These are phyloP conservation scores for Cunninghamia lanceolata DNA, from an alignment of 75 land plant species.

Conservation along the genomic window DNA sequence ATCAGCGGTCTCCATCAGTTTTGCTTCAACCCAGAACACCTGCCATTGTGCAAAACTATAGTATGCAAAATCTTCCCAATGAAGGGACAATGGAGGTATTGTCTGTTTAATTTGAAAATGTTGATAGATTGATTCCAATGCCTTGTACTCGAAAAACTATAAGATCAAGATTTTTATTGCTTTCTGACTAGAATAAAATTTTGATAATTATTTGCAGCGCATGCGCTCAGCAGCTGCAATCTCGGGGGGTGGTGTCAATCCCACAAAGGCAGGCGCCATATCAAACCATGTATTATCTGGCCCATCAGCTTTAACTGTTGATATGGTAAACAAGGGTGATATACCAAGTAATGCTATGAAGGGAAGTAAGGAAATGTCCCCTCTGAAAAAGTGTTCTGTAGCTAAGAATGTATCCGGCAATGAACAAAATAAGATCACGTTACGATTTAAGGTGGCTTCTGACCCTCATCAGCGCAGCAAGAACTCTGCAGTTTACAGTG, in stretches of 20 bases:
- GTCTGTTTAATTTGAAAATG: slow-evolving; percentile 2
- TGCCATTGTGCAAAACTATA: slow-evolving; percentile 21
- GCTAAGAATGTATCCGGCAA: slow-evolving; percentile 14
- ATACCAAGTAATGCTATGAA: not conserved
- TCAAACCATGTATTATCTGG: slow-evolving; percentile 7
- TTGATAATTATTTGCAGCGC: slow-evolving; percentile 23
- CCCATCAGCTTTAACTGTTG: not conserved
- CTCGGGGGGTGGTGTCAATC: slow-evolving; percentile 16
- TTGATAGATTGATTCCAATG: not conserved
- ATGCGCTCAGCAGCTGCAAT: slow-evolving; percentile 16
- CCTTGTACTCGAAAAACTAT: not conserved
- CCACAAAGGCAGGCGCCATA: slow-evolving; percentile 10
- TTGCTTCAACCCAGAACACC: slow-evolving; percentile 50
- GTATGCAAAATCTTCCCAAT: slow-evolving; percentile 32
- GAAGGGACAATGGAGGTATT: slow-evolving; percentile 55
- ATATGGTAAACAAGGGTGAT: slow-evolving; percentile 19
- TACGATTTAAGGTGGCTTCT: slow-evolving; percentile 62
- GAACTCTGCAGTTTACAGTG: slow-evolving; percentile 74
- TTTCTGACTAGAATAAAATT: not conserved
- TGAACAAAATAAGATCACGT: slow-evolving; percentile 56
- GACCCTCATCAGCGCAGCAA: slow-evolving; percentile 42
- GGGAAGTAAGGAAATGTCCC: slow-evolving; percentile 15
- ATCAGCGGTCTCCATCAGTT: slow-evolving; percentile 67
- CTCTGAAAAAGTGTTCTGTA: slow-evolving; percentile 24
- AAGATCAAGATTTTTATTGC: not conserved